Evolutionary conservation across 73 alveolate species (phyloP).

Genomic region (Uronychia setigera): DNA sequence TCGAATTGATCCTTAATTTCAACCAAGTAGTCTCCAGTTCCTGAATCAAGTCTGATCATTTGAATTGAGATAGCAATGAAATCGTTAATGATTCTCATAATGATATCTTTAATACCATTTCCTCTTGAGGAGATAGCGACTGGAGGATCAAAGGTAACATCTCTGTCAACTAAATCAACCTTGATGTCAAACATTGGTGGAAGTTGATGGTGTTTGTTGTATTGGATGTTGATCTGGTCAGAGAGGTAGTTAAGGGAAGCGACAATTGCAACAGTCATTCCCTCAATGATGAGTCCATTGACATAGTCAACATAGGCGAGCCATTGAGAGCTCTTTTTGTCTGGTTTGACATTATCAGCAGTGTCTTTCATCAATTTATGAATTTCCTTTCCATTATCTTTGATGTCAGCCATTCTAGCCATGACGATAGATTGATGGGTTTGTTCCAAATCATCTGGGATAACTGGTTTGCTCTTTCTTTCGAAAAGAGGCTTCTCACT

Average conservation of each 20-base stretch:
- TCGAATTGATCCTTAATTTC: conserved; percentile 95
- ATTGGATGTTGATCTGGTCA: conserved; percentile 65
- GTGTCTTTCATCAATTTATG: conserved; percentile 87
- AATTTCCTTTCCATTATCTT: conserved; percentile 84
- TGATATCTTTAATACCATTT: conserved; percentile 91
- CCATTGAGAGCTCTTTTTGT: conserved; percentile 84
- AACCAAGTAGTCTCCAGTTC: conserved; percentile 95
- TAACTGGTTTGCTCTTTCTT: conserved; percentile 92
- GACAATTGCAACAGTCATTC: conserved; percentile 77
- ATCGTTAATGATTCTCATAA: conserved; percentile 89
- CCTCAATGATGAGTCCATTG: conserved; percentile 85
- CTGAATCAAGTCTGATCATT: conserved; percentile 93
- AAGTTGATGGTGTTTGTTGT: conserved; percentile 73
- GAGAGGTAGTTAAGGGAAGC: conserved; percentile 67
- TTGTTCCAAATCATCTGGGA: conserved; percentile 95
- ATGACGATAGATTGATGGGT: conserved; percentile 80
- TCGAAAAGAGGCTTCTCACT: conserved; percentile 81
- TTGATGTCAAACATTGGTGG: conserved; percentile 87
- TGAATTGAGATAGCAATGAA: conserved; percentile 91
- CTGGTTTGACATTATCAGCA: conserved; percentile 84
- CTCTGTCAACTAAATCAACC: conserved; percentile 73
- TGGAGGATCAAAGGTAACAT: conserved; percentile 82
- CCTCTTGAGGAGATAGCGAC: conserved; percentile 79
- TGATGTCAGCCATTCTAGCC: conserved; percentile 72
- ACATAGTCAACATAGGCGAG: conserved; percentile 78